Base-by-base conservation (phyloP, 805 yeast genomes). In the Kregervanrija delftensis region DNA sequence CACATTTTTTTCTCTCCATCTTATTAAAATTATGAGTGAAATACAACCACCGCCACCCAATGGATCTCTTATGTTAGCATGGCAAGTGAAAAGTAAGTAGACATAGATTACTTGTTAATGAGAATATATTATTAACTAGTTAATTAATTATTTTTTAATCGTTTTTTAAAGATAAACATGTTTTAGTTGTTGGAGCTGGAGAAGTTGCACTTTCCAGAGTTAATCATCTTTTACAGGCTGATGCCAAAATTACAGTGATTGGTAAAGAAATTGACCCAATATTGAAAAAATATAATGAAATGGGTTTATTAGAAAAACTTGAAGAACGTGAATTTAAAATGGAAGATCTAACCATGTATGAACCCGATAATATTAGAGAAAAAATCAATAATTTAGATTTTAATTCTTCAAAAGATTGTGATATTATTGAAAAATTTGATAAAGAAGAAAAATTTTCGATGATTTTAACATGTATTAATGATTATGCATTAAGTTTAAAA, bases 381-480 rank as follows among this genome's bases (percentile, higher is more conserved):
- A 2, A 12, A 31, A 31, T 43, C 32, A 12, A 40, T 35, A 50
- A 51, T 11, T 15, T 33, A 11, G 39, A 40, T 5, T 39, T 33
- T 10, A 37, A 47, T 30, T n/a, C 30, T 6, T 11, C 12, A 12
- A 32, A 11, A 1, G 49, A 44, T 30, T 42, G 47, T 6, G 52
- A 49, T 4, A 43, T 49, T 12, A 62, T 77, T 35, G 65, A 65
- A 12, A 47, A 63, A 4, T 60, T 64, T 37, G 65, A 73, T 13
- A 49, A 56, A 8, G 44, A 63, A 41, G 62, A 71, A 46, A 65
- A 63, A 33, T 83, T 83, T 66, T 79, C 81, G 5, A 64, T 81
- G 63, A 89, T 85, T 2, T 68, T 86, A 42, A 81, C 86, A 11
- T 86, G 91, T 41, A 75, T 87, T 35, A 87, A 84, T 58, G 88